Evolutionary conservation across 75 land plant genomes (phyloP).

Genomic region (Cunninghamia lanceolata): DNA sequence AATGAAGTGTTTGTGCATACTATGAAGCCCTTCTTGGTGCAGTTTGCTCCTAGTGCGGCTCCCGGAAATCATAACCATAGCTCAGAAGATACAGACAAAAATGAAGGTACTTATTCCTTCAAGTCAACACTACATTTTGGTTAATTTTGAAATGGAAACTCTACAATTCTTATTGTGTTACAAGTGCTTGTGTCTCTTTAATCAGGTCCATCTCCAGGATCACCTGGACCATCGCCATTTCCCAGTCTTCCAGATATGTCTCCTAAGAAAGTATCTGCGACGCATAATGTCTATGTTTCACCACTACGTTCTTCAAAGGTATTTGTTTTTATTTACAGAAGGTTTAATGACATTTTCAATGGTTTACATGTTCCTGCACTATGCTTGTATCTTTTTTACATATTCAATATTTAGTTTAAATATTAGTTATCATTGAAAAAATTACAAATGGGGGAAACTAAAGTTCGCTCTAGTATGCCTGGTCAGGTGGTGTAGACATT

Average conservation of each 20-base stretch:
- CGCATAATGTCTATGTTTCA: slow-evolving; percentile 95
- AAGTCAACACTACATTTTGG: neutral
- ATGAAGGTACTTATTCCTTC: slow-evolving; percentile 39
- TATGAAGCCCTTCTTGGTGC: slow-evolving; percentile 73
- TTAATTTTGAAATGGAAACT: neutral
- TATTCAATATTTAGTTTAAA: neutral
- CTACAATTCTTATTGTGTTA: slow-evolving; percentile 8
- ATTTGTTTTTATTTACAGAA: slow-evolving; percentile 1
- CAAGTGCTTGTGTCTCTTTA: neutral
- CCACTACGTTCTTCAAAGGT: slow-evolving; percentile 92
- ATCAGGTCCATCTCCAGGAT: slow-evolving; percentile 71
- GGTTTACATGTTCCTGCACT: neutral
- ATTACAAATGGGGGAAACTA: neutral
- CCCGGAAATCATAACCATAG: slow-evolving; percentile 20
- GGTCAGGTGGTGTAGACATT: neutral
- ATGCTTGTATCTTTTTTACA: neutral
- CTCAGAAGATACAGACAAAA: slow-evolving; percentile 34
- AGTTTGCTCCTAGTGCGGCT: slow-evolving; percentile 48
- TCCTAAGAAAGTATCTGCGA: slow-evolving; percentile 94
- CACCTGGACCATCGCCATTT: slow-evolving; percentile 70
- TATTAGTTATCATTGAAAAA: neutral
- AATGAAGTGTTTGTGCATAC: slow-evolving; percentile 84
- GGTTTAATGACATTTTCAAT: neutral
- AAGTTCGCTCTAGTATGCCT: neutral
- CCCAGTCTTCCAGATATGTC: slow-evolving; percentile 93